Conservation (phyloP, 345 rosid species). For the Anastatica hierochuntica region DNA sequence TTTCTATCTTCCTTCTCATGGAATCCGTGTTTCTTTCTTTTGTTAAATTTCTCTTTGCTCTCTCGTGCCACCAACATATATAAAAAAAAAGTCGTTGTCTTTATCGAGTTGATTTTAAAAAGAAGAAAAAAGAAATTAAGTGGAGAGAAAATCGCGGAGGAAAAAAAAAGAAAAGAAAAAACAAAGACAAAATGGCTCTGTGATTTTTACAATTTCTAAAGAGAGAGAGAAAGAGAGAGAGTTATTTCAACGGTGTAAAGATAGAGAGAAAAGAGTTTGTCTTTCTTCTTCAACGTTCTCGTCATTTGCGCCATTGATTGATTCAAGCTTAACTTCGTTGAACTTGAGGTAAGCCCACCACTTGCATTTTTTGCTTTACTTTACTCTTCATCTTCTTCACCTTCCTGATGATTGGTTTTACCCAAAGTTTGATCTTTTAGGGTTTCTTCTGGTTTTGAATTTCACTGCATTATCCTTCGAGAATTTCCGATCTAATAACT, state of each 20-base stretch:
- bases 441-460: background rate
- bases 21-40: conserved; percentile 13
- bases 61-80: too few species aligned
- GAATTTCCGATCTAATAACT: too few species aligned
- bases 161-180: too few species aligned
- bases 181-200: too few species aligned
- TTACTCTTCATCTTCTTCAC: too few species aligned
- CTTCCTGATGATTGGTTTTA: background rate
- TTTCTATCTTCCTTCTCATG: conserved; percentile 9
- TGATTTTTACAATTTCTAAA: conserved; percentile 10
- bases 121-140: too few species aligned
- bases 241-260: conserved; percentile 7
- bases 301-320: conserved; percentile 31
- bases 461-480: conserved; percentile 11
- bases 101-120: too few species aligned
- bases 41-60: background rate
- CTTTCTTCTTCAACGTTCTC: conserved; percentile 9
- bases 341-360: conserved; percentile 14
- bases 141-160: too few species aligned
- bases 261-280: conserved; percentile 31
- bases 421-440: conserved; percentile 1
- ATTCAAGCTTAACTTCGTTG: conserved; percentile 10
- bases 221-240: conserved; percentile 1
- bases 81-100: conserved; percentile 2
- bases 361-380: too few species aligned